These are phyloP conservation scores for Wickerhamomyces canadensis DNA, from an alignment of 805 yeast genomes.

Conservation along the genomic window DNA sequence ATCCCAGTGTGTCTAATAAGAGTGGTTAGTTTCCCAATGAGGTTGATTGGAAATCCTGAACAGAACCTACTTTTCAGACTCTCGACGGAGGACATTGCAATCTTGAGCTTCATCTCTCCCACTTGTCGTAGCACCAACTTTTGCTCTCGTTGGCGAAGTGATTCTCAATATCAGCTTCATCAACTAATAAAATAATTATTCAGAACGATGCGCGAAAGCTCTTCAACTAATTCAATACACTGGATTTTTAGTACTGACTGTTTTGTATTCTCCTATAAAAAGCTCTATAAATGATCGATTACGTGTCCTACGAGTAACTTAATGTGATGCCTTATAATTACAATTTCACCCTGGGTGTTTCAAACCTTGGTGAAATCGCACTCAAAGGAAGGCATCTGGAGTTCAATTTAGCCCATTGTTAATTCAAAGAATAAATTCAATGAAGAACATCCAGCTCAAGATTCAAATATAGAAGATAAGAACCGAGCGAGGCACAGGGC, in stretches of 20 bases:
- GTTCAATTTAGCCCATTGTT: slow-evolving; percentile 43
- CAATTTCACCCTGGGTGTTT: slow-evolving; percentile 22
- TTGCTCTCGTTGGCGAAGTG: no score
- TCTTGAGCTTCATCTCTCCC: slow-evolving; percentile 31
- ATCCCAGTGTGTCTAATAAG: slow-evolving; percentile 34
- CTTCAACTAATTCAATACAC: no score
- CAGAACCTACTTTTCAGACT: slow-evolving; percentile 25
- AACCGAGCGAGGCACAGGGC: slow-evolving; percentile 69
- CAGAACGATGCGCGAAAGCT: no score
- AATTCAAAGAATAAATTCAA: neutral
- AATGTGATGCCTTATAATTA: slow-evolving; percentile 24
- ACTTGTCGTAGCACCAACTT: no score
- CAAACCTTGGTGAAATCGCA: slow-evolving; percentile 41
- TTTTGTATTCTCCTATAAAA: no score
- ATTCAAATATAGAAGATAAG: slow-evolving; percentile 25
- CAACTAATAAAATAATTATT: no score
- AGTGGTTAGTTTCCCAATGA: slow-evolving; percentile 6
- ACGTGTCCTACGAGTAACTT: neutral
- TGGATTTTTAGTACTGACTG: no score
- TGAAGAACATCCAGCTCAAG: slow-evolving; percentile 58
- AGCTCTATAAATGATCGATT: no score
- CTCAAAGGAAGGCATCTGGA: slow-evolving; percentile 46
- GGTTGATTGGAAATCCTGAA: no score
- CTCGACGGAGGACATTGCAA: slow-evolving; percentile 24
- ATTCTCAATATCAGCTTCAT: no score